Base-by-base conservation (phyloP, 73 alveolate species). In the Tetrahymena borealis region DNA sequence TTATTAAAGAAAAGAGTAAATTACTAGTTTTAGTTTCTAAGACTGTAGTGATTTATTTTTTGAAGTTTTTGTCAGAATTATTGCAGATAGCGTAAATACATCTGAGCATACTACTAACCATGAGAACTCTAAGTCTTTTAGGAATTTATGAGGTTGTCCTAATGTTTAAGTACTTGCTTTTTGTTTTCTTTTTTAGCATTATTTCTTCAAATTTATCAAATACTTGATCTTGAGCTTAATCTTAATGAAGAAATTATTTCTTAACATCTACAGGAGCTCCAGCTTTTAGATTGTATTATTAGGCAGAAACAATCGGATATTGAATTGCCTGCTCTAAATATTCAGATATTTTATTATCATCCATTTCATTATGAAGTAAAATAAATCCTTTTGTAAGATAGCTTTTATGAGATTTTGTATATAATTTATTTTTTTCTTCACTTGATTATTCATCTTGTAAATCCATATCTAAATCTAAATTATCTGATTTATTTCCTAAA, bases 11-110 rank as follows among this genome's bases (percentile, higher is more conserved):
- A 39, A 98, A 97, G 92, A 77, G 91, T 1, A 96, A 91, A 31
- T 95, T 92, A 93, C 98, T 95, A 31, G 97, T 79, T 79, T 93
- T 92, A n/a, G 98, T 97, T 10, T 97, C 97, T 13, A 97, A 42
- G 78, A 92, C 91, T 4, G 90, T 79, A 0, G 94, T 35, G 41
- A 94, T 95, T 37, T 91, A 32, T 39, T 92, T 91, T 91, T 20
- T 90, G 15, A 36, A 24, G 20, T 79, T 32, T 28, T 92, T 85
- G 36, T 78, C 90, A 16, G 94, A 33, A 15, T 90, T 31, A 37
- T 32, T 40, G 40, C 43, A 38, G 11, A 39, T n/a, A 13, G 39
- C 43, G 10, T 85, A 18, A 4, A 38, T 37, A n/a, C 85, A 60
- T 60, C 85, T 60, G 18, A 60, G 37, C n/a, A 60, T 3, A 15